These are phyloP conservation scores for Aspergillus egyptiacus DNA, from an alignment of 495 filamentous ascomycete species.

Conservation along the genomic window DNA sequence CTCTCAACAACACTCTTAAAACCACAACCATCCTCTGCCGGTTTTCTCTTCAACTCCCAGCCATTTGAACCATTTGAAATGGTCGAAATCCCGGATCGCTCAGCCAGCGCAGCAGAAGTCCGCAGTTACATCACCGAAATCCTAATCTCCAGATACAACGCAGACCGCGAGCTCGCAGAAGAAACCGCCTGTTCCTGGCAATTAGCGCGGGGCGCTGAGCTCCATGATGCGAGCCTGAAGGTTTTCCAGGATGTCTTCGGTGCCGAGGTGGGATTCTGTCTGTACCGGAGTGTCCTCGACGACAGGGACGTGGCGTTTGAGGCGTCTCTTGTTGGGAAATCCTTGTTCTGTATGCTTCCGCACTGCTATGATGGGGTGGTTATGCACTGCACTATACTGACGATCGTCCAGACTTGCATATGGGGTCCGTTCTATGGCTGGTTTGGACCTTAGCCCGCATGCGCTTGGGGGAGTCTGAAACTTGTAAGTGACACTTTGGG, in stretches of 20 bases:
- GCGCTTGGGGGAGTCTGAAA: too few relatives aligned
- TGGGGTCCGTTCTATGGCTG: too few relatives aligned
- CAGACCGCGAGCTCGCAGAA: not conserved
- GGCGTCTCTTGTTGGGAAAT: not conserved
- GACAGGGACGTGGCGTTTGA: not conserved
- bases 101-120: not conserved
- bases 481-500: too few relatives aligned
- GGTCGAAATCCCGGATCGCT: not conserved
- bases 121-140: constrained; percentile 1
- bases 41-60: too few relatives aligned
- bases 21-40: too few relatives aligned
- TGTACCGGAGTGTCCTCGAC: not conserved
- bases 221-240: constrained; percentile 2
- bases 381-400: not conserved
- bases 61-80: too few relatives aligned
- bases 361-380: not conserved
- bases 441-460: too few relatives aligned
- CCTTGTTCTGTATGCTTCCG: not conserved
- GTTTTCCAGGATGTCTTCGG: not conserved
- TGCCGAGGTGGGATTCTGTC: constrained; percentile 2
- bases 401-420: too few relatives aligned
- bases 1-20: too few relatives aligned
- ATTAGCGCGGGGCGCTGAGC: not conserved
- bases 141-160: not conserved
- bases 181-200: not conserved